Percentiles rank a stretch among this genome's conserved stretches.
Conservation (phyloP, 805 yeast genomes). For the Candida qinlingensis region DNA sequence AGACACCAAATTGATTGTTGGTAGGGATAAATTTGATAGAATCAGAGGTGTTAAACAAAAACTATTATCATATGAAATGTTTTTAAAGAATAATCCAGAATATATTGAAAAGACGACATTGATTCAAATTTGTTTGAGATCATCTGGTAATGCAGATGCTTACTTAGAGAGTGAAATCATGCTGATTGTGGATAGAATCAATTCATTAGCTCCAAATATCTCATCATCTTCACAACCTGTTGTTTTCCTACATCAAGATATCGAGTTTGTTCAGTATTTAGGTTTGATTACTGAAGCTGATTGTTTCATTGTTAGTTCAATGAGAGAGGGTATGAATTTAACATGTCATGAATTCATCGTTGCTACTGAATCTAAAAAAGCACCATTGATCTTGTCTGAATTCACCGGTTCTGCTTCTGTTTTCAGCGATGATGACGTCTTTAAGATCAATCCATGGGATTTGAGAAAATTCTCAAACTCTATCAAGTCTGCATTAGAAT, state of each 20-base stretch:
- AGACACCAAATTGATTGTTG: constrained; percentile 63
- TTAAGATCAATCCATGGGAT: constrained; percentile 91
- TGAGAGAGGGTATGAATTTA: constrained; percentile 95
- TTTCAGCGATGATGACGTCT: constrained; percentile 58
- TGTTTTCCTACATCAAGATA: constrained; percentile 80
- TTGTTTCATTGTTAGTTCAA: constrained; percentile 78
- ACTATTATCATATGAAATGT: constrained; percentile 77
- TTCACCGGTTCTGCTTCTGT: constrained; percentile 92
- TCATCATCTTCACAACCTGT: constrained; percentile 72
- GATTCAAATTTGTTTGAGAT: constrained; percentile 75
- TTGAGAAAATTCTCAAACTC: constrained; percentile 56
- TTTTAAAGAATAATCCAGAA: constrained; percentile 66
- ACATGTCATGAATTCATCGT: constrained; percentile 92
- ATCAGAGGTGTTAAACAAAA: constrained; percentile 88
- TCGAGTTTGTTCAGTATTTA: constrained; percentile 83
- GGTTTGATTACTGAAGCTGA: constrained; percentile 86
- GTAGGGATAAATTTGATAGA: constrained; percentile 83
- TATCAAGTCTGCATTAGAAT: constrained; percentile 58
- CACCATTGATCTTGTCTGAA: constrained; percentile 84
- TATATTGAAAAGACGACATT: constrained; percentile 65
- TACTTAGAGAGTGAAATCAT: constrained; percentile 70
- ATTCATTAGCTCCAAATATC: constrained; percentile 66
- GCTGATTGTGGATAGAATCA: constrained; percentile 79
- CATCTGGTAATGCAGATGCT: constrained; percentile 36
- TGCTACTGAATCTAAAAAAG: constrained; percentile 62